Conservation (phyloP, 2,329 filamentous ascomycete species). For the Trichoderma pleuroti region DNA sequence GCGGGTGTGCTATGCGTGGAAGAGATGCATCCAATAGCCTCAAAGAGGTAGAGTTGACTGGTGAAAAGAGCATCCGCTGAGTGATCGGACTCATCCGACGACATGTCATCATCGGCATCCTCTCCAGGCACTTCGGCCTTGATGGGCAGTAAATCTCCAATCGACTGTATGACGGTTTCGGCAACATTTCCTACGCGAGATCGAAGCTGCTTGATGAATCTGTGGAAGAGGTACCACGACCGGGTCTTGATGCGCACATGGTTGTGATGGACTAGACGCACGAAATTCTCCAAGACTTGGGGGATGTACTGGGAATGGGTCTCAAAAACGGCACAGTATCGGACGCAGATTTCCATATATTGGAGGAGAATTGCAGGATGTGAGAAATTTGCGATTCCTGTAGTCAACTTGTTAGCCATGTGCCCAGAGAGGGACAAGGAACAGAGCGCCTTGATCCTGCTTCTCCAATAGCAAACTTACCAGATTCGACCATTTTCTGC, state of each 20-base stretch:
- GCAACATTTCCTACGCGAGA: slow-evolving; percentile 83
- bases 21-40: slow-evolving; percentile 88
- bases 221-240: slow-evolving; percentile 96
- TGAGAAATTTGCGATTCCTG: slow-evolving; percentile 77
- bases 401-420: slow-evolving; percentile 23
- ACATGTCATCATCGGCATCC: slow-evolving; percentile 84
- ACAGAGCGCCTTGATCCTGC: background rate
- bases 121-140: slow-evolving; percentile 80
- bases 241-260: slow-evolving; percentile 83
- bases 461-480: slow-evolving; percentile 49
- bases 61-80: slow-evolving; percentile 88
- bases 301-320: slow-evolving; percentile 77
- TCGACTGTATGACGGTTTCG: slow-evolving; percentile 85
- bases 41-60: slow-evolving; percentile 89
- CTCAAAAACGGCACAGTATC: slow-evolving; percentile 92
- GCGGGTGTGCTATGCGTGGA: slow-evolving; percentile 73
- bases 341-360: slow-evolving; percentile 97
- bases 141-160: slow-evolving; percentile 83
- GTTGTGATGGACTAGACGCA: slow-evolving; percentile 82
- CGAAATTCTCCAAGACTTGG: slow-evolving; percentile 85
- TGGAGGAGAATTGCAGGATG: slow-evolving; percentile 91
- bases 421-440: background rate
- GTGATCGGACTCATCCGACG: slow-evolving; percentile 86
- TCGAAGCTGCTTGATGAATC: slow-evolving; percentile 84
- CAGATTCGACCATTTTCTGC: slow-evolving; percentile 89